phyloP scores from a whole-genome alignment of 495 filamentous ascomycete species.

The Aspergillus diversus region DNA sequence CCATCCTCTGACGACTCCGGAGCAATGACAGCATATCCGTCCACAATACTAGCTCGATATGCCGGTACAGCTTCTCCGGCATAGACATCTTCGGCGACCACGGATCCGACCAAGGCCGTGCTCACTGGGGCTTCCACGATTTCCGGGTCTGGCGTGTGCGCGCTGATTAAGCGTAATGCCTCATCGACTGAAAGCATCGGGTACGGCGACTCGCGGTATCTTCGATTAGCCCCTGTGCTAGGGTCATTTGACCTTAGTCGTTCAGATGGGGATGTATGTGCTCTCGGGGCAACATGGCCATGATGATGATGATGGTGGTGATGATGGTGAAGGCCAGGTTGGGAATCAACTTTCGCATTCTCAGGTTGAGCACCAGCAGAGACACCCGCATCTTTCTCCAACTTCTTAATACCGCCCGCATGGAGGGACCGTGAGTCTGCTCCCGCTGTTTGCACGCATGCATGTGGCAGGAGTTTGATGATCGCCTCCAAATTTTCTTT shows the following conservation, averaged over 20 bases:
- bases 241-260: slow-evolving; percentile 80
- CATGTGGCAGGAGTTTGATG: slow-evolving; percentile 89
- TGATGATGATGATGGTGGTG: slow-evolving; percentile 60
- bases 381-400: slow-evolving; percentile 83
- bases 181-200: slow-evolving; percentile 88
- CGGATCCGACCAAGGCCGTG: slow-evolving; percentile 65
- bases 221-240: slow-evolving; percentile 70
- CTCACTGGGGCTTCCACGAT: slow-evolving; percentile 61
- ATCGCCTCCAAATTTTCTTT: slow-evolving; percentile 91
- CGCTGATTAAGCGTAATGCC: slow-evolving; percentile 70
- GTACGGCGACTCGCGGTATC: slow-evolving; percentile 85
- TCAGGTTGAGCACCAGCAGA: slow-evolving; percentile 10
- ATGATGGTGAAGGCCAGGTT: slow-evolving; percentile 39
- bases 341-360: slow-evolving; percentile 17
- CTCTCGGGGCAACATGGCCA: slow-evolving; percentile 66
- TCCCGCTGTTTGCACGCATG: slow-evolving; percentile 86
- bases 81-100: slow-evolving; percentile 81
- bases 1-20: slow-evolving; percentile 50
- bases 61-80: slow-evolving; percentile 86
- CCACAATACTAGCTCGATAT: slow-evolving; percentile 93
- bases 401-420: slow-evolving; percentile 75
- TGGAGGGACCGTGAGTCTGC: slow-evolving; percentile 81
- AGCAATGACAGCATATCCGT: slow-evolving; percentile 83
- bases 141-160: slow-evolving; percentile 65
- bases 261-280: slow-evolving; percentile 68